These are phyloP conservation scores for Rubia tinctorum DNA, from an alignment of 305 asterid genomes.

Conservation along the genomic window DNA sequence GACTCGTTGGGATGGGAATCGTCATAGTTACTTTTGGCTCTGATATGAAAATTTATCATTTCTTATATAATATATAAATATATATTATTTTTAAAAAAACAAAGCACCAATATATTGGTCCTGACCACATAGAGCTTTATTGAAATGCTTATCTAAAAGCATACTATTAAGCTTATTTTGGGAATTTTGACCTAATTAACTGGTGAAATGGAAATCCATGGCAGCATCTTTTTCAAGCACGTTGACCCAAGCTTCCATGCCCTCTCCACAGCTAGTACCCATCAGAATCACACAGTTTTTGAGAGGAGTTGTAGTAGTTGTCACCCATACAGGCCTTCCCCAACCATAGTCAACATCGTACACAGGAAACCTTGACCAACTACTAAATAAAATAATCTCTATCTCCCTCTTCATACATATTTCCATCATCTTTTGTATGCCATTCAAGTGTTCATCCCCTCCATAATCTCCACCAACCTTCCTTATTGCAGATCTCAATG, in stretches of 20 bases:
- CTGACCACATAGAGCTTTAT: too few species aligned
- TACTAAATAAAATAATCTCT: too few species aligned
- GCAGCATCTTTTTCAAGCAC: slow-evolving; percentile 17
- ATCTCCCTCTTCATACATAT: too few species aligned
- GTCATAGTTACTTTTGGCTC: too few species aligned
- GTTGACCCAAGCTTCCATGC: slow-evolving; percentile 31
- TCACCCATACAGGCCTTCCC: slow-evolving; percentile 29
- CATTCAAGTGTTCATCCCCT: background rate
- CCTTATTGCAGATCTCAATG: background rate
- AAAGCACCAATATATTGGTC: too few species aligned
- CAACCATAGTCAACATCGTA: slow-evolving; percentile 26
- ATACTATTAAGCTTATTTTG: too few species aligned
- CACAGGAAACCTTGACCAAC: slow-evolving; percentile 13
- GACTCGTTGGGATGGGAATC: too few species aligned
- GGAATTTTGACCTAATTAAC: background rate
- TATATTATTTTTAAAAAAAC: too few species aligned
- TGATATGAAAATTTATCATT: too few species aligned
- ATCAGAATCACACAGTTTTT: slow-evolving; percentile 26
- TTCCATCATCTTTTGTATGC: too few species aligned
- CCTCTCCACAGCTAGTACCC: slow-evolving; percentile 26
- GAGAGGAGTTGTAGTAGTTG: slow-evolving; percentile 15
- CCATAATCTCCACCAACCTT: background rate
- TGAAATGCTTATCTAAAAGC: too few species aligned
- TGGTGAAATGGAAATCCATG: background rate
- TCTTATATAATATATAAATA: too few species aligned